phyloP scores from a whole-genome alignment of 148 eudicot genomes.

The Bassia scoparia region DNA sequence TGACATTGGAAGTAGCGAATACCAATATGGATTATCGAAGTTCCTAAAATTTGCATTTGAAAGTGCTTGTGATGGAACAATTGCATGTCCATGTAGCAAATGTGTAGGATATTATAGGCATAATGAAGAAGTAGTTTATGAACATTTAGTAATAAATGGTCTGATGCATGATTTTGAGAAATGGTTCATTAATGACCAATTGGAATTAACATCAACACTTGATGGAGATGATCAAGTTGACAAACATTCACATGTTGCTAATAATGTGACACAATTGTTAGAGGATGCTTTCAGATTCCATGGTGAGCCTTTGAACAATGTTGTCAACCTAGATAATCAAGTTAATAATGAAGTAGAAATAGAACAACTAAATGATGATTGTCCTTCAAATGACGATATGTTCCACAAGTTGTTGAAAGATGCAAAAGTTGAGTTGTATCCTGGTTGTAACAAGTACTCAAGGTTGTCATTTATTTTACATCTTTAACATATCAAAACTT shows the following conservation, averaged over 20 bases:
- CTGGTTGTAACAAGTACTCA: background rate
- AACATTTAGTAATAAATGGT: constrained; percentile 2
- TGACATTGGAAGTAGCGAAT: background rate
- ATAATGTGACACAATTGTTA: background rate
- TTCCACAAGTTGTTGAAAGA: background rate
- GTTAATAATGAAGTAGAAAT: too few relatives aligned
- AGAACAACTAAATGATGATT: too few relatives aligned
- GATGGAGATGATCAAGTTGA: too few relatives aligned
- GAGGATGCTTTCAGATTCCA: background rate
- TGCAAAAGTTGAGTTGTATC: too few relatives aligned
- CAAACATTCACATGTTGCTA: too few relatives aligned
- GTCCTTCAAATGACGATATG: too few relatives aligned
- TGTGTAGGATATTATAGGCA: constrained; percentile 1
- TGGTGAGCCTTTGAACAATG: too few relatives aligned
- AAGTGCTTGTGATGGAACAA: background rate
- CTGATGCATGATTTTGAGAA: too few relatives aligned
- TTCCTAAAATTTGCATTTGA: background rate
- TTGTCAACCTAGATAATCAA: too few relatives aligned
- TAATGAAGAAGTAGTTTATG: constrained; percentile 3
- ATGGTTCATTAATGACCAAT: too few relatives aligned
- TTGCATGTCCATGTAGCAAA: constrained; percentile 1
- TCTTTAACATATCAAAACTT: background rate
- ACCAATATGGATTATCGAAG: background rate
- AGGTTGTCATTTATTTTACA: constrained; percentile 1
- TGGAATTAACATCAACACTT: too few relatives aligned